Evolutionary conservation across 139 green algal species (phyloP).

Genomic region (Picochlorum sp.): DNA sequence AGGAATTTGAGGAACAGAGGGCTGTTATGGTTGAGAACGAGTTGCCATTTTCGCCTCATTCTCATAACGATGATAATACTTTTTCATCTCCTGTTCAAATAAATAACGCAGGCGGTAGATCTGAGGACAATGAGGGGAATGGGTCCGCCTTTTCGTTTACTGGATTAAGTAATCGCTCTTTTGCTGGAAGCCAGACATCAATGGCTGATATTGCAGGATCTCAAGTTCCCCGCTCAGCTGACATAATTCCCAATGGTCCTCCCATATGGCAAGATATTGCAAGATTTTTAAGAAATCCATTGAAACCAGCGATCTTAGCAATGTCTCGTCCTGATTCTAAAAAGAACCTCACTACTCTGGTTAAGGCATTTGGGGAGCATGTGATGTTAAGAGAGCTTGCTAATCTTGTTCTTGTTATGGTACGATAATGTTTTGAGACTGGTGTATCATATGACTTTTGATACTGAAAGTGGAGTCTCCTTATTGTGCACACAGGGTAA

Average conservation of each 20-base stretch:
- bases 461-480: conserved; percentile 13
- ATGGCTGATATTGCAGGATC: no score
- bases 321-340: conserved; percentile 89
- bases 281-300: conserved; percentile 81
- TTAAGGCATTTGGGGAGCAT: conserved; percentile 68
- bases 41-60: not conserved
- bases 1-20: conserved; percentile 33
- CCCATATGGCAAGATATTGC: conserved; percentile 53
- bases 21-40: not conserved
- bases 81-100: not conserved
- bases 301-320: conserved; percentile 87
- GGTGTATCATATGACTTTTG: not conserved
- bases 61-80: not conserved
- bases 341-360: conserved; percentile 93
- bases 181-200: not conserved
- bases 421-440: conserved; percentile 29
- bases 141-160: not conserved
- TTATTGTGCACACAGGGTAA: no score
- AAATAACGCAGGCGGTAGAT: not conserved
- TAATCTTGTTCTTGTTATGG: conserved; percentile 94
- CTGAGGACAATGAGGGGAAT: not conserved
- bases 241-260: conserved; percentile 26
- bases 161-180: not conserved
- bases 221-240: not conserved
- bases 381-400: conserved; percentile 68